These are phyloP conservation scores for Daldinia vernicosa DNA, from an alignment of 495 filamentous ascomycete genomes.

Conservation along the genomic window DNA sequence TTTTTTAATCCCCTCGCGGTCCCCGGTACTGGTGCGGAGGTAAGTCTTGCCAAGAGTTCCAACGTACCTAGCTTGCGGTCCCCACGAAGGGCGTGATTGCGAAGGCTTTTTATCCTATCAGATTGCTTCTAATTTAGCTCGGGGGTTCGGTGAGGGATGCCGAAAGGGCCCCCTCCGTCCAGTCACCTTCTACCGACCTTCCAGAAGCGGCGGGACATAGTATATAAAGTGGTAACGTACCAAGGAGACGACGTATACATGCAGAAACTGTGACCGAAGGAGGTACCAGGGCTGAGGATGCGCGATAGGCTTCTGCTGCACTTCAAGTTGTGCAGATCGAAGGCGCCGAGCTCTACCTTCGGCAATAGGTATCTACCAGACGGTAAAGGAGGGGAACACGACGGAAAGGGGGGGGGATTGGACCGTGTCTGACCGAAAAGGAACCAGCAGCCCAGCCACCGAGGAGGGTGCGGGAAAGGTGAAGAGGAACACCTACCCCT, in stretches of 20 bases:
- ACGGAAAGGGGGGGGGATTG: constrained; percentile 39
- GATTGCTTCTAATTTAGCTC: constrained; percentile 39
- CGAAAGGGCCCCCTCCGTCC: constrained; percentile 41
- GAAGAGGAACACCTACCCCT: constrained; percentile 25
- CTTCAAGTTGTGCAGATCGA: constrained; percentile 36
- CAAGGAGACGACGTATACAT: constrained; percentile 37
- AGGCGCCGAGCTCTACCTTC: constrained; percentile 34
- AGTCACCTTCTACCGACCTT: constrained; percentile 50
- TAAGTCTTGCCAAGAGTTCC: constrained; percentile 36
- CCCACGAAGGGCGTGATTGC: constrained; percentile 39
- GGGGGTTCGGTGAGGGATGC: constrained; percentile 50
- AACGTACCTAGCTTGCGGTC: constrained; percentile 37
- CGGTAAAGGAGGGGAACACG: constrained; percentile 30
- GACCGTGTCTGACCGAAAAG: constrained; percentile 44
- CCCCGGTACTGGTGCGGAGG: constrained; percentile 37
- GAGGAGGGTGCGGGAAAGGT: constrained; percentile 39
- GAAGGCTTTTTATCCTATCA: constrained; percentile 39
- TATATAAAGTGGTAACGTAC: constrained; percentile 38
- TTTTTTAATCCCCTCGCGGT: constrained; percentile 31
- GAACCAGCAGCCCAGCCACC: constrained; percentile 35
- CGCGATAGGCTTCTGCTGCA: constrained; percentile 23
- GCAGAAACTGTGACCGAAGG: constrained; percentile 39
- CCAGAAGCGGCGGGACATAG: constrained; percentile 45
- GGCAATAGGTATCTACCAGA: constrained; percentile 34
- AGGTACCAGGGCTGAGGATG: constrained; percentile 38